phyloP scores from a whole-genome alignment of 2,329 filamentous ascomycete genomes.

The Colletotrichum liaoningense region DNA sequence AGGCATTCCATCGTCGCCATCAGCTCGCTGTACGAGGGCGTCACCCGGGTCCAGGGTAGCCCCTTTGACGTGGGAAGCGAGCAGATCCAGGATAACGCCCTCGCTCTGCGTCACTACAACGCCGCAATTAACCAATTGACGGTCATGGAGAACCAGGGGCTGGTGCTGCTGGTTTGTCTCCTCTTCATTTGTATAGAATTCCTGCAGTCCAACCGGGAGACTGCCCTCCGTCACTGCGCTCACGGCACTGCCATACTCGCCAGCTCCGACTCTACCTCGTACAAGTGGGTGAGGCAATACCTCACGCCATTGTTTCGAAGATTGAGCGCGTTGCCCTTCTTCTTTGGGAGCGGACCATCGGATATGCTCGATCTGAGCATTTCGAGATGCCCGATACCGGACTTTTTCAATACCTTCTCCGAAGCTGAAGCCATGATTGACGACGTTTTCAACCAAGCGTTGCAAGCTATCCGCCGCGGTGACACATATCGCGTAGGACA shows the following conservation, averaged over 20 bases:
- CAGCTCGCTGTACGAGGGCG: constrained; percentile 56
- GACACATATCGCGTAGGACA: constrained; percentile 42
- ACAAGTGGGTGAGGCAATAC: constrained; percentile 6
- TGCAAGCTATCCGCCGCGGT: constrained; percentile 44
- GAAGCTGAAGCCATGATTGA: constrained; percentile 47
- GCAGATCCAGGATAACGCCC: background rate
- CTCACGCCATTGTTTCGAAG: constrained; percentile 19
- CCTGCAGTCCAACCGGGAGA: constrained; percentile 58
- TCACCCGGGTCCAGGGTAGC: background rate
- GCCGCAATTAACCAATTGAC: constrained; percentile 41
- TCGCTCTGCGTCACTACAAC: constrained; percentile 41
- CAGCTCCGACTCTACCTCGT: background rate
- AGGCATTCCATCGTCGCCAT: constrained; percentile 63
- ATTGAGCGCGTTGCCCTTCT: constrained; percentile 3
- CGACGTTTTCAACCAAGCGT: constrained; percentile 40
- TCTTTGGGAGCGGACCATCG: background rate
- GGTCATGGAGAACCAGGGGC: constrained; percentile 38
- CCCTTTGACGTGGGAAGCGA: background rate
- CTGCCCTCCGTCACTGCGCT: constrained; percentile 48
- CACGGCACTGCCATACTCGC: constrained; percentile 25
- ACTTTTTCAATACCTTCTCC: constrained; percentile 26
- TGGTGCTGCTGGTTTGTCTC: constrained; percentile 57
- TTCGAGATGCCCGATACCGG: background rate
- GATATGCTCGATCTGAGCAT: constrained; percentile 31
- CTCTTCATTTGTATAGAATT: constrained; percentile 66